These are phyloP conservation scores for Kodamaea ohmeri DNA, from an alignment of 1,139 yeast species.

Conservation along the genomic window DNA sequence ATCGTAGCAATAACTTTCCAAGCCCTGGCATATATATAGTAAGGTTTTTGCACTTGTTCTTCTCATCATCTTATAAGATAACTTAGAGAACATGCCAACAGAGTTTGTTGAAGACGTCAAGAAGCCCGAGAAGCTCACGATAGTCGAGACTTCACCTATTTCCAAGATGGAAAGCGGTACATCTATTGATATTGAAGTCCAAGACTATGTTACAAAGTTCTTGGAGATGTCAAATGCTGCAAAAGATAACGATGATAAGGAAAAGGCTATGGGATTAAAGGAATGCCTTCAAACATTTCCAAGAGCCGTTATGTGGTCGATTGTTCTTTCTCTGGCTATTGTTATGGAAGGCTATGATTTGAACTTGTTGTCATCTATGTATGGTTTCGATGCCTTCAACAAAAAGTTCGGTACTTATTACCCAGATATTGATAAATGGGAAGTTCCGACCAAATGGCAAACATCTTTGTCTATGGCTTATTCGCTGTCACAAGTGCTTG, in stretches of 20 bases:
- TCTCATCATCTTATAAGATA: not conserved
- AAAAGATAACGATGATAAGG: constrained; percentile 36
- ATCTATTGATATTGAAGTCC: constrained; percentile 19
- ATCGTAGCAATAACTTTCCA: too few relatives aligned
- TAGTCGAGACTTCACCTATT: constrained; percentile 16
- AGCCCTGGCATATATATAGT: too few relatives aligned
- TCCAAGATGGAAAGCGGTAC: constrained; percentile 19
- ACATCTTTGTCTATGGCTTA: constrained; percentile 45
- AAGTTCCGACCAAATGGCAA: constrained; percentile 48
- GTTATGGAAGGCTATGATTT: constrained; percentile 52
- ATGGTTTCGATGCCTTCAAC: constrained; percentile 40
- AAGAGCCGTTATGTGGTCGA: constrained; percentile 44
- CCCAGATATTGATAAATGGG: constrained; percentile 26
- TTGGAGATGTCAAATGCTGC: constrained; percentile 44
- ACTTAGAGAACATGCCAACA: constrained; percentile 13
- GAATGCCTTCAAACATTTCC: constrained; percentile 46
- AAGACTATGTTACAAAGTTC: constrained; percentile 41
- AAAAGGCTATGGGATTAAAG: constrained; percentile 39
- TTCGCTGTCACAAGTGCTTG: constrained; percentile 46
- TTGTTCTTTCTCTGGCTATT: constrained; percentile 38
- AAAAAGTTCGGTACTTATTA: constrained; percentile 35
- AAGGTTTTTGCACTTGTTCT: too few relatives aligned
- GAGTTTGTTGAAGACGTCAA: constrained; percentile 24
- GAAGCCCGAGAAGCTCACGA: constrained; percentile 16
- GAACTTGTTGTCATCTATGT: constrained; percentile 36